Evolutionary conservation across 441 rosid genomes (phyloP).

Genomic region (Erodium trifolium): DNA sequence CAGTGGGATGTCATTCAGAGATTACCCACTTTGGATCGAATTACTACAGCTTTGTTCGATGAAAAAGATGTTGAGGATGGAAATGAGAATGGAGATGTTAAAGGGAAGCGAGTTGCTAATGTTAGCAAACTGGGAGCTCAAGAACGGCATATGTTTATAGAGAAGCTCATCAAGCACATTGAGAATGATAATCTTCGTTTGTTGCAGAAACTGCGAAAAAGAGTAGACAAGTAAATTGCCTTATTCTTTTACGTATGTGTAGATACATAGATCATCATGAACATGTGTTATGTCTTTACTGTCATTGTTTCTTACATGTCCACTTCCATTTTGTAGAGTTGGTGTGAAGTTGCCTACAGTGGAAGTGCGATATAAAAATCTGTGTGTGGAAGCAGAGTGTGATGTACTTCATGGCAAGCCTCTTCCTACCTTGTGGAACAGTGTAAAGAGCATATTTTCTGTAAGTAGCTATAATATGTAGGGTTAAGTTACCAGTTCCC

Average conservation of each 20-base stretch:
- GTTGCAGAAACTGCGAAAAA: slow-evolving; percentile 39
- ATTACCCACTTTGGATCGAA: slow-evolving; percentile 37
- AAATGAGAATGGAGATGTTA: slow-evolving; percentile 14
- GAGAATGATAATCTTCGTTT: slow-evolving; percentile 45
- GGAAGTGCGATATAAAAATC: slow-evolving; percentile 43
- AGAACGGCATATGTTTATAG: slow-evolving; percentile 45
- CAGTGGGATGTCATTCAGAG: slow-evolving; percentile 53
- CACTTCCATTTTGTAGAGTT: slow-evolving; percentile 27
- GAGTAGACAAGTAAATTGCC: slow-evolving; percentile 44
- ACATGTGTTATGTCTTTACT: no score
- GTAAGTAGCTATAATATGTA: slow-evolving; percentile 25
- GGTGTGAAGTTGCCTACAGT: slow-evolving; percentile 37
- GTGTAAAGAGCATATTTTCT: slow-evolving; percentile 22
- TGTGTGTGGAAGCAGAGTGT: slow-evolving; percentile 43
- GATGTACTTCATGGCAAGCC: slow-evolving; percentile 45
- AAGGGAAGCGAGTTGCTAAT: slow-evolving; percentile 32
- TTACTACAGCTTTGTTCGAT: slow-evolving; percentile 32
- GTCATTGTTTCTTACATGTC: not conserved
- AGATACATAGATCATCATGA: no score
- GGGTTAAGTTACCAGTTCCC: no score
- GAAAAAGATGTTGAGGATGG: not conserved
- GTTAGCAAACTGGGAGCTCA: slow-evolving; percentile 42
- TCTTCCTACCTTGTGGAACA: slow-evolving; percentile 52
- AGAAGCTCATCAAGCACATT: slow-evolving; percentile 49
- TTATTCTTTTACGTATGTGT: slow-evolving; percentile 5